Evolutionary conservation across 2,329 filamentous ascomycete species (phyloP).

Genomic region (Trichoderma lentiforme): DNA sequence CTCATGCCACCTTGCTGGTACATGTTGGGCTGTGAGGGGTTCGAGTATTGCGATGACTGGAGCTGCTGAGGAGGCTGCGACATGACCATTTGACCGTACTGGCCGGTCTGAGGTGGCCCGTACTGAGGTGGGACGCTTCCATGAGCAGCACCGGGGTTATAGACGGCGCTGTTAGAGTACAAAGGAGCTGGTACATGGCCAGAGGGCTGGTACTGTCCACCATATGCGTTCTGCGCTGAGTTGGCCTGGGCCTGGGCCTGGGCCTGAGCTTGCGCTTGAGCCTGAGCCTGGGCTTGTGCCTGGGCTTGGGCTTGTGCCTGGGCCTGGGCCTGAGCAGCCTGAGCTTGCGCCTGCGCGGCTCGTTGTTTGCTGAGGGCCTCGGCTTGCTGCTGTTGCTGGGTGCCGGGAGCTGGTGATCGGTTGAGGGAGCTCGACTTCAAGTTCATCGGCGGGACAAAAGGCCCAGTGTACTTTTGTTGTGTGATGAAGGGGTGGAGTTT

Average conservation of each 20-base stretch:
- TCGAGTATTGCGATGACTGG: conserved; percentile 60
- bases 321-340: conserved; percentile 54
- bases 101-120: conserved; percentile 61
- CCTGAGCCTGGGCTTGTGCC: conserved; percentile 63
- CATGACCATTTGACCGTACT: conserved; percentile 73
- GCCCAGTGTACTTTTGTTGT: conserved; percentile 93
- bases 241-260: conserved; percentile 63
- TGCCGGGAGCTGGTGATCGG: conserved; percentile 85
- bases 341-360: conserved; percentile 59
- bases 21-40: conserved; percentile 49
- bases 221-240: conserved; percentile 59
- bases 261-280: conserved; percentile 35
- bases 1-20: conserved; percentile 65
- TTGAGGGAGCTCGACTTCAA: conserved; percentile 82
- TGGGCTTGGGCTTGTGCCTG: conserved; percentile 51
- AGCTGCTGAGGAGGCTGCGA: conserved; percentile 64
- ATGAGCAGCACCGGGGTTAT: conserved; percentile 55
- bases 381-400: conserved; percentile 92
- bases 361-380: conserved; percentile 92
- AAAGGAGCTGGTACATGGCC: conserved; percentile 58
- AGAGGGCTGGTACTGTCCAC: conserved; percentile 47
- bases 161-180: conserved; percentile 82
- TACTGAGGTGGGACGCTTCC: conserved; percentile 67
- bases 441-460: conserved; percentile 96
- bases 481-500: conserved; percentile 98